These are phyloP conservation scores for Mortierella sp. DNA, from an alignment of 371 early-diverging fungal species.

Conservation along the genomic window DNA sequence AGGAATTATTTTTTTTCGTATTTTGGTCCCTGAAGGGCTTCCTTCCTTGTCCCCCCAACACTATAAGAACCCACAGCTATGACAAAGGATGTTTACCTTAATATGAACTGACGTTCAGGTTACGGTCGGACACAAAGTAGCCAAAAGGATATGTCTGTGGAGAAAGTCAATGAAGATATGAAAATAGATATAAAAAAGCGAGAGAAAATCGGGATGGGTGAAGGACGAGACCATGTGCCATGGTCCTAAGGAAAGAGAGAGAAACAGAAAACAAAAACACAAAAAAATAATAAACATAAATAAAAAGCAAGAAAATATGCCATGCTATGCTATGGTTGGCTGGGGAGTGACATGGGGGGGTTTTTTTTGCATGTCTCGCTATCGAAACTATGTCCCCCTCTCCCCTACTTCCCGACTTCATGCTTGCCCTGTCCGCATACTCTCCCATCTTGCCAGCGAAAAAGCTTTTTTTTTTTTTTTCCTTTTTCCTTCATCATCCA, in stretches of 20 bases:
- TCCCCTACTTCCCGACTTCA: not conserved
- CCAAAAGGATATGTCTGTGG: not conserved
- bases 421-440: not conserved
- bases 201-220: not conserved
- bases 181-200: not conserved
- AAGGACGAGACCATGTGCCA: not conserved
- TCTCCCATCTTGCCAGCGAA: not conserved
- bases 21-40: not conserved
- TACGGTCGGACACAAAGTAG: not conserved
- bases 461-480: not conserved
- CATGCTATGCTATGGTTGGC: not conserved
- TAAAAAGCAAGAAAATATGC: not conserved
- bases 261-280: not conserved
- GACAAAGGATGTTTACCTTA: too few relatives aligned
- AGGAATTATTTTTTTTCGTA: not conserved
- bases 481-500: not conserved
- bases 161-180: not conserved
- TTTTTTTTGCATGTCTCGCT: not conserved
- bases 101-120: too few relatives aligned
- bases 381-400: not conserved
- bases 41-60: too few relatives aligned
- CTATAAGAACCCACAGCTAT: too few relatives aligned
- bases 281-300: slow-evolving; percentile 7
- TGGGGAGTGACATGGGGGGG: not conserved
- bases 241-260: not conserved